Conservation (phyloP, 148 eudicot genomes). For the Euryodendron excelsum region DNA sequence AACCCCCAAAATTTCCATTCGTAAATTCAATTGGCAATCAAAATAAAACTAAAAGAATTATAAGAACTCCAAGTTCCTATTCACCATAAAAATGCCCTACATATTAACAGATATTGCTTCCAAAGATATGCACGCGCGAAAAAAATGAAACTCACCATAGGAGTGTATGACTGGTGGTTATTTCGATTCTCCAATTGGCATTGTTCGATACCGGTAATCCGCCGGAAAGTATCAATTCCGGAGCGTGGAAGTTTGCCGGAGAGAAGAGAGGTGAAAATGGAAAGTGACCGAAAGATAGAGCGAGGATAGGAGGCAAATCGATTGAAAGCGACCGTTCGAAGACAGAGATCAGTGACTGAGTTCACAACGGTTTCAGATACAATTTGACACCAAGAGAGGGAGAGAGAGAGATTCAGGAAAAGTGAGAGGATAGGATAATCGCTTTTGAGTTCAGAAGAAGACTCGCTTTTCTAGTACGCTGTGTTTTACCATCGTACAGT, state of each 20-base stretch:
- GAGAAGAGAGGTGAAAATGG: too few relatives aligned
- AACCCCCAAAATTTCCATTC: not conserved
- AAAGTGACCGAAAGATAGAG: too few relatives aligned
- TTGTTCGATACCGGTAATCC: not conserved
- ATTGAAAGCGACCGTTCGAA: not conserved
- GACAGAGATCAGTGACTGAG: not conserved
- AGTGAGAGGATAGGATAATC: not conserved
- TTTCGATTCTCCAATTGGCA: not conserved
- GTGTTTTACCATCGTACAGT: not conserved
- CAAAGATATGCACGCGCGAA: not conserved
- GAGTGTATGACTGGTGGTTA: not conserved
- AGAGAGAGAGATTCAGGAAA: not conserved
- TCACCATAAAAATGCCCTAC: not conserved
- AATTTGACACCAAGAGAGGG: not conserved
- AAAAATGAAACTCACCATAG: slow-evolving; percentile 12
- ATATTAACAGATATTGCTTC: not conserved
- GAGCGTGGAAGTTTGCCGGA: too few relatives aligned
- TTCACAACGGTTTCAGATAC: not conserved
- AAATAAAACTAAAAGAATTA: not conserved
- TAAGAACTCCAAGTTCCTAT: not conserved
- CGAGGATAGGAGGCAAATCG: not conserved
- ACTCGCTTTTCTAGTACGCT: not conserved
- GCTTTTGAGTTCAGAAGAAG: not conserved
- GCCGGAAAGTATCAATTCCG: too few relatives aligned
- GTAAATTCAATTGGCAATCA: not conserved